Percentiles rank a stretch among this genome's conserved stretches.
These are phyloP conservation scores for Aspergillus aculeatus DNA, from an alignment of 2,329 filamentous ascomycete species.

Conservation along the genomic window DNA sequence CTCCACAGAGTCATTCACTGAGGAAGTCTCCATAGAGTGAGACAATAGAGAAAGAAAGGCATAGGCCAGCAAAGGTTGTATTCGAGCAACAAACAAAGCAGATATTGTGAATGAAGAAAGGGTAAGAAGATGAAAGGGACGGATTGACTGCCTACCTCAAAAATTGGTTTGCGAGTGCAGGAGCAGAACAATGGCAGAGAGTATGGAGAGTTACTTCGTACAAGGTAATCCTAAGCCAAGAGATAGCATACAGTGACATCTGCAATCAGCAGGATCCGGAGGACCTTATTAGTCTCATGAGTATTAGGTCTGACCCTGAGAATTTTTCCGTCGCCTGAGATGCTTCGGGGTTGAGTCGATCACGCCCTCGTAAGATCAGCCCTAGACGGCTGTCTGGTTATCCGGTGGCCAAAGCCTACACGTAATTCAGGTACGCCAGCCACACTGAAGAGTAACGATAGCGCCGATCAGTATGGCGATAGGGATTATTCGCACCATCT, in stretches of 20 bases:
- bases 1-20: not conserved
- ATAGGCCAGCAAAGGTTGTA: too few species aligned
- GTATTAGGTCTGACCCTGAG: not conserved
- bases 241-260: constrained; percentile 18
- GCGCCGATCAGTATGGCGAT: constrained; percentile 3
- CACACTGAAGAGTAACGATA: constrained; percentile 1
- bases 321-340: constrained; percentile 9
- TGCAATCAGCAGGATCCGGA: constrained; percentile 2
- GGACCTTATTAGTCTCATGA: not conserved
- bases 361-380: constrained; percentile 14
- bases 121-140: not conserved
- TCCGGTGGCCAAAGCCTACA: not conserved
- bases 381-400: constrained; percentile 7
- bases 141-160: not conserved
- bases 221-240: not conserved
- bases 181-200: too few species aligned
- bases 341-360: not conserved
- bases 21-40: not conserved
- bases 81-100: not conserved
- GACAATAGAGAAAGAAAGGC: not conserved
- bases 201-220: too few species aligned
- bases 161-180: too few species aligned
- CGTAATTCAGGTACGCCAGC: not conserved
- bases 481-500: not conserved
- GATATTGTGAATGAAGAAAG: not conserved